A percentile compares a stretch with the other conserved stretches of the same genome.
Conservation (phyloP, 208 protist genomes). For the Acanthamoeba culbertsoni region DNA sequence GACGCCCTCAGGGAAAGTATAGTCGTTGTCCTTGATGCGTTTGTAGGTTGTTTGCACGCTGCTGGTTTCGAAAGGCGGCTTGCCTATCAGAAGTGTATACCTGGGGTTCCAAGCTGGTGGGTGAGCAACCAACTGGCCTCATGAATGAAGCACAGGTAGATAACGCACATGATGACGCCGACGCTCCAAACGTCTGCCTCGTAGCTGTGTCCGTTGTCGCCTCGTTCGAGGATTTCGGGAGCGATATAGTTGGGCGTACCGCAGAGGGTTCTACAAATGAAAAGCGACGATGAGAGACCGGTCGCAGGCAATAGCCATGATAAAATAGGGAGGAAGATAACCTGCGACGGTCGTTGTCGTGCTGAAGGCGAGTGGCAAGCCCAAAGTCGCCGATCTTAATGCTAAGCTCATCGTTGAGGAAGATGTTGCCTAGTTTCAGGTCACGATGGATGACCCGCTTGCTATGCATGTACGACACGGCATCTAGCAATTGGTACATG, state of each 20-base stretch:
- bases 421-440: constrained; percentile 96
- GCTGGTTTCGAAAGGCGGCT: constrained; percentile 97
- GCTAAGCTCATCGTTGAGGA: constrained; percentile 85
- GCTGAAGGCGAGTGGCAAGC: constrained; percentile 81
- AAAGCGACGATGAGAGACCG: neutral
- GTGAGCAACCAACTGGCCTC: neutral
- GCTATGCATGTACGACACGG: constrained; percentile 94
- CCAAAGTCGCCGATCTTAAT: constrained; percentile 93
- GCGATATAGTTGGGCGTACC: constrained; percentile 97
- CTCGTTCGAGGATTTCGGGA: constrained; percentile 87
- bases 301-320: neutral
- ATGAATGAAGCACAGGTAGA: neutral
- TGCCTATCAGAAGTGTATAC: constrained; percentile 95
- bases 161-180: constrained; percentile 94
- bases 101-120: neutral
- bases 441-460: constrained; percentile 95
- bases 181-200: constrained; percentile 98
- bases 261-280: constrained; percentile 84
- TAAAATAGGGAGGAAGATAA: neutral
- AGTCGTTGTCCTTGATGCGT: constrained; percentile 91
- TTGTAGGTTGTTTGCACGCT: constrained; percentile 96
- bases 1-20: constrained; percentile 89
- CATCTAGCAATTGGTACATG: constrained; percentile 92
- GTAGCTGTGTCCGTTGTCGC: constrained; percentile 90
- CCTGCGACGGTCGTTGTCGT: constrained; percentile 74